These are phyloP conservation scores for Blastocladiella emersonii DNA, from an alignment of 371 early-diverging fungal species.

Conservation along the genomic window DNA sequence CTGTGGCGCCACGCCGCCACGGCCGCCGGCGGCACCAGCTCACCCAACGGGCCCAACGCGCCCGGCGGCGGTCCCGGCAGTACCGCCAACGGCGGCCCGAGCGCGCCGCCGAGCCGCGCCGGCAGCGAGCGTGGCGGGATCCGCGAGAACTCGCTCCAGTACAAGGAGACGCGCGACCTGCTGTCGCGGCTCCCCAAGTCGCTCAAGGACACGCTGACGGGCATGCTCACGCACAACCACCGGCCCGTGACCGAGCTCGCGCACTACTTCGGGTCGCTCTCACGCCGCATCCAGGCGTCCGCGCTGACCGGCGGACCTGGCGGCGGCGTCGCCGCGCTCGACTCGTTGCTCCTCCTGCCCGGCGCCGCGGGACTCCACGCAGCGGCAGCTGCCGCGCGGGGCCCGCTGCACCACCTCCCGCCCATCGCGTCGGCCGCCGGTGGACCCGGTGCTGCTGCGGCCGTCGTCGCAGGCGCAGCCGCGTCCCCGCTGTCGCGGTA, in stretches of 20 bases:
- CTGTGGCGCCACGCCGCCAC: not conserved
- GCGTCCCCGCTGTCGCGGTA: conserved; percentile 44
- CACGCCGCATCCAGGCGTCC: not conserved
- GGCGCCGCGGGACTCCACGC: too few relatives aligned
- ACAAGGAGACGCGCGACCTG: not conserved
- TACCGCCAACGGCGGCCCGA: not conserved
- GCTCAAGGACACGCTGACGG: not conserved
- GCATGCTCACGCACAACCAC: not conserved
- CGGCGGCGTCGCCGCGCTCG: too few relatives aligned
- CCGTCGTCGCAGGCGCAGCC: not conserved
- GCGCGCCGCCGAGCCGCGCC: too few relatives aligned
- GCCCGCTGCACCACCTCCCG: too few relatives aligned
- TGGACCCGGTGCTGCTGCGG: too few relatives aligned
- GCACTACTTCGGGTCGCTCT: not conserved
- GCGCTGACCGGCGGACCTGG: too few relatives aligned
- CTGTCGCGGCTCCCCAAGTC: not conserved
- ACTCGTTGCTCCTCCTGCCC: too few relatives aligned
- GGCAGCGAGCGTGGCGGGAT: not conserved
- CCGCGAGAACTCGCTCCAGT: not conserved
- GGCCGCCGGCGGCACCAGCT: not conserved
- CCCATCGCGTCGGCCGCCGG: too few relatives aligned
- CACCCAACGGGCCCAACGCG: not conserved
- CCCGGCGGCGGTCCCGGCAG: not conserved
- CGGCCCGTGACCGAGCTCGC: not conserved
- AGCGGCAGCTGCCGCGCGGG: too few relatives aligned